Evolutionary conservation across 1,284 basidiomycete genomes (phyloP).

Genomic region (Ustilago curta): DNA sequence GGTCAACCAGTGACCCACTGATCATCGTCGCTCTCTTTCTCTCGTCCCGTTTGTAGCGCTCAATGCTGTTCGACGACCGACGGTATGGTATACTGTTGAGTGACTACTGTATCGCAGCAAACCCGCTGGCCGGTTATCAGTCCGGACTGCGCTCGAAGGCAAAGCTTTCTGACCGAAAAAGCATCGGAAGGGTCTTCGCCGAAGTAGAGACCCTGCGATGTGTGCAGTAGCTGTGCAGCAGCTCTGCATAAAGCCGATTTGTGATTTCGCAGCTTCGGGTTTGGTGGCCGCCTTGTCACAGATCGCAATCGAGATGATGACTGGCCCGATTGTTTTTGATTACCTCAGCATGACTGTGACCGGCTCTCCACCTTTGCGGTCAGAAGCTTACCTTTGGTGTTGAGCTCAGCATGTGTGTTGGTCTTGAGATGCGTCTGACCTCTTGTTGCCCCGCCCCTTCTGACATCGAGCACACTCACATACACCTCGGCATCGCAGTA

Average conservation of each 20-base stretch:
- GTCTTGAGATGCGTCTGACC: background rate
- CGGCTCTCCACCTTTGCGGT: conserved; percentile 15
- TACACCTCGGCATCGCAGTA: background rate
- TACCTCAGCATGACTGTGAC: conserved; percentile 27
- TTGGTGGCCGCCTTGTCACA: conserved; percentile 18
- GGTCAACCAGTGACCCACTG: too few relatives aligned
- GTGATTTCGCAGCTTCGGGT: conserved; percentile 21
- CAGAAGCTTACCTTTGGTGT: background rate
- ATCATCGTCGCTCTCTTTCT: too few relatives aligned
- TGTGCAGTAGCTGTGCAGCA: conserved; percentile 25
- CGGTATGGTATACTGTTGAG: conserved; percentile 1
- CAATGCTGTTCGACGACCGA: background rate
- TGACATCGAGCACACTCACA: too few relatives aligned
- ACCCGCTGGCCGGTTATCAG: conserved; percentile 22
- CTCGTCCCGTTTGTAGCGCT: background rate
- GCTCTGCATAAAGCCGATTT: conserved; percentile 46
- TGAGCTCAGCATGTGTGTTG: conserved; percentile 2
- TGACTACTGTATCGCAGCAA: background rate
- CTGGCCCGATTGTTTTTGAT: background rate
- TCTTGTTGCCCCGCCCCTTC: too few relatives aligned
- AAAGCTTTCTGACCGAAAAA: background rate
- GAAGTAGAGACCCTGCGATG: conserved; percentile 24
- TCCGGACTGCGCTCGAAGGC: conserved; percentile 4
- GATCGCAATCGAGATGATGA: conserved; percentile 1
- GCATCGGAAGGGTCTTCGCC: conserved; percentile 2